Percentiles rank a stretch among this genome's conserved stretches.
Conservation (phyloP, 2,329 filamentous ascomycete species). For the Furcasterigmium sp. region DNA sequence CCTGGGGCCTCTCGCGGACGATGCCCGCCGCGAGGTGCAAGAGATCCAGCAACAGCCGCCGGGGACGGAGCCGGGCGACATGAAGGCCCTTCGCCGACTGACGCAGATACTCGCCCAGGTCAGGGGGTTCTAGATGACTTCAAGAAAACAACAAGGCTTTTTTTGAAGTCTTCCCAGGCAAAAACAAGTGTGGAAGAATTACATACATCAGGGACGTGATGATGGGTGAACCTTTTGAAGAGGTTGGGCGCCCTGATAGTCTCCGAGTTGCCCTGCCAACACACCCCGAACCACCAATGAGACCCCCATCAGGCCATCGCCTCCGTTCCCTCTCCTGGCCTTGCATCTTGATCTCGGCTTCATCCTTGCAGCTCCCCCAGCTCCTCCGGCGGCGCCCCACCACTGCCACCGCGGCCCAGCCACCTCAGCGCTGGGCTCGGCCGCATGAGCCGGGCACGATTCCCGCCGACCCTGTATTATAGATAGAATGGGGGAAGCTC, state of each 20-base stretch:
- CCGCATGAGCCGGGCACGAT: neutral
- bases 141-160: too few relatives aligned
- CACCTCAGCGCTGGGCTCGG: conserved; percentile 6
- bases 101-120: conserved; percentile 31
- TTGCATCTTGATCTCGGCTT: neutral
- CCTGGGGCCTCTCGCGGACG: conserved; percentile 47
- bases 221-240: too few relatives aligned
- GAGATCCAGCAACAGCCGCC: conserved; percentile 12
- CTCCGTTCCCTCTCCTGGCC: neutral
- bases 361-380: neutral
- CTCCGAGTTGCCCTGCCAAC: neutral
- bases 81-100: conserved; percentile 26
- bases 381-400: neutral
- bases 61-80: conserved; percentile 7
- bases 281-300: neutral
- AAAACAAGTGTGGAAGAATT: too few relatives aligned
- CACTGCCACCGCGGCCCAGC: conserved; percentile 7
- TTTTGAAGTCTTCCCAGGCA: too few relatives aligned
- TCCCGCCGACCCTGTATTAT: neutral
- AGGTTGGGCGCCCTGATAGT: neutral
- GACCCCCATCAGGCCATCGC: neutral
- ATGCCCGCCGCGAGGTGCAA: conserved; percentile 52
- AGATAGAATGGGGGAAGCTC: neutral
- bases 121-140: conserved; percentile 16
- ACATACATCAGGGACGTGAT: too few relatives aligned